These are phyloP conservation scores for Tieghemiomyces parasiticus DNA, from an alignment of 192 early-diverging fungal genomes.

Conservation along the genomic window DNA sequence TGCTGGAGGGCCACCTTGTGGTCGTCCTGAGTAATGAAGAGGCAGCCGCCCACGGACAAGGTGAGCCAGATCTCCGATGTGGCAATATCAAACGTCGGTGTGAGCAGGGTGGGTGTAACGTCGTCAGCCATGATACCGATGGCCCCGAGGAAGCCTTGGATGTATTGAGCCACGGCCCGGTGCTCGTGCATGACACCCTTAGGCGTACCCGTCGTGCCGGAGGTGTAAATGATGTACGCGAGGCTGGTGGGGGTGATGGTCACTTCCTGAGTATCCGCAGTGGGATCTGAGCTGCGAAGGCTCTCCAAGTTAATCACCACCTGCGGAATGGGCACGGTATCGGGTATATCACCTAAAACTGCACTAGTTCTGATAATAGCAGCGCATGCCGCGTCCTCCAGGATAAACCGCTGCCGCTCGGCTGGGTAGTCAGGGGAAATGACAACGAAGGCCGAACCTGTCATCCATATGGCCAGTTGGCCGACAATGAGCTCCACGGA, in stretches of 20 bases:
- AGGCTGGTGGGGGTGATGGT: neutral
- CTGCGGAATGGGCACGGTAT: neutral
- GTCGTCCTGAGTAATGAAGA: neutral
- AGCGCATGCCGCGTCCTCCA: neutral
- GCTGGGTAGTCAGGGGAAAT: neutral
- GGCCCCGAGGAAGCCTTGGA: neutral
- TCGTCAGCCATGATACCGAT: neutral
- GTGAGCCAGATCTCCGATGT: neutral
- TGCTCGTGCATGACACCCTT: neutral
- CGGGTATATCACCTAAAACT: neutral
- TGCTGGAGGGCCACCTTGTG: neutral
- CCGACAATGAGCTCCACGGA: neutral
- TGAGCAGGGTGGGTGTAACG: neutral
- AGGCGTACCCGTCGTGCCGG: neutral
- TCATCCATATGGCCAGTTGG: conserved; percentile 2
- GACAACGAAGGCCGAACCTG: neutral
- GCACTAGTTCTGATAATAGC: neutral
- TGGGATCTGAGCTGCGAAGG: neutral
- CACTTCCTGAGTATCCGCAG: neutral
- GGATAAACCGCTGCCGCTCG: neutral
- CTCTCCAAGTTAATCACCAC: neutral
- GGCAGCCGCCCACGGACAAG: neutral
- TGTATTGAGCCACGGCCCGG: neutral
- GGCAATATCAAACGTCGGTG: neutral
- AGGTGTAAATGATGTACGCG: neutral